A percentile compares a stretch with the other conserved stretches of the same genome.
These are phyloP conservation scores for Amylostereum areolatum DNA, from an alignment of 1,284 basidiomycete genomes.

Conservation along the genomic window DNA sequence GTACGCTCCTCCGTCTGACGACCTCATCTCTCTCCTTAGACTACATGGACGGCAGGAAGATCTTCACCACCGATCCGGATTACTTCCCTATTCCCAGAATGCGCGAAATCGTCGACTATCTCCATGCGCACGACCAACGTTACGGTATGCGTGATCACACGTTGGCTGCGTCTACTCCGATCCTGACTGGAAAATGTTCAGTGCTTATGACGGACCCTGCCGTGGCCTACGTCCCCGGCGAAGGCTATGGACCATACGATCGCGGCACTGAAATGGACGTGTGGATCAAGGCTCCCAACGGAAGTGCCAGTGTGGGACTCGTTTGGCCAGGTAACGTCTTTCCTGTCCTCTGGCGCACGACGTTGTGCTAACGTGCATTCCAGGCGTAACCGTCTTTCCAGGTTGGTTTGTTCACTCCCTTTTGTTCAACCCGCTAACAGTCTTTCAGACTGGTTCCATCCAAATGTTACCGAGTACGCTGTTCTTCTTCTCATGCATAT, in stretches of 20 bases:
- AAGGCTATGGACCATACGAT: constrained; percentile 49
- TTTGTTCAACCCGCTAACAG: too few species aligned
- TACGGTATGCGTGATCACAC: constrained; percentile 35
- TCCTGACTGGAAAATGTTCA: constrained; percentile 15
- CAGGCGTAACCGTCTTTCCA: constrained; percentile 56
- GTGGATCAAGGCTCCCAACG: constrained; percentile 60
- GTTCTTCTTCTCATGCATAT: not conserved
- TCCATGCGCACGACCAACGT: constrained; percentile 54
- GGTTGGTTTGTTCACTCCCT: constrained; percentile 25
- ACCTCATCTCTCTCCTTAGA: constrained; percentile 30
- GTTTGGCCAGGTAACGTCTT: constrained; percentile 59
- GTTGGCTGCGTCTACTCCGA: too few species aligned
- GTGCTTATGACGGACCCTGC: constrained; percentile 77
- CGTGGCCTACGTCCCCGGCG: constrained; percentile 43
- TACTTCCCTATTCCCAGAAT: constrained; percentile 62
- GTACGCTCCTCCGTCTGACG: too few species aligned
- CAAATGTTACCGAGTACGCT: constrained; percentile 40
- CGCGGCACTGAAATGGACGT: constrained; percentile 49
- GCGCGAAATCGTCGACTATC: constrained; percentile 56
- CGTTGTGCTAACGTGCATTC: not conserved
- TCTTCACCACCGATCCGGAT: constrained; percentile 63
- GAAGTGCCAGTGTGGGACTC: constrained; percentile 52
- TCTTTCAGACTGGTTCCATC: constrained; percentile 60
- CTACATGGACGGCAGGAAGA: constrained; percentile 64
- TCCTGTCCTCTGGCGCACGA: not conserved